Base-by-base conservation (phyloP, 2,329 filamentous ascomycete species). In the Hypomyces rosellus region DNA sequence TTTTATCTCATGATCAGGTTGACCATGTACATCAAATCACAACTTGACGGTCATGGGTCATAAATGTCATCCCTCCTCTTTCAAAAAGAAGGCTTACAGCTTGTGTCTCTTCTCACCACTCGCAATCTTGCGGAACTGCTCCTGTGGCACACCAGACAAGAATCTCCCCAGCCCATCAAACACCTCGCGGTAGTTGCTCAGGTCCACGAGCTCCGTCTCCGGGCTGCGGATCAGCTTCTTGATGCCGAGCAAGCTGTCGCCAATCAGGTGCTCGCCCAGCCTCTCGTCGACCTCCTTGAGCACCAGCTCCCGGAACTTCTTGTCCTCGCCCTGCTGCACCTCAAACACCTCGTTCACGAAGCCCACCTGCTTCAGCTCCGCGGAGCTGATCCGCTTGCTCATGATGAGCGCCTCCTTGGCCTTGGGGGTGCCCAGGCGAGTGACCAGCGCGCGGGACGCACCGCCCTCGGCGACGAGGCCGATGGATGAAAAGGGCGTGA, bases 341-440 rank as follows among this genome's bases (percentile, higher is more conserved):
- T 73, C 71, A 57, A 96, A 86, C 14, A 96, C 77, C 68, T 85
- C 87, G 61, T 96, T 97, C 41, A 95, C 88, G 62, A 89, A 97
- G 0, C 92, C 91, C 3, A 81, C 78, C 8, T 77, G 72, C 55
- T 91, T 74, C 30, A 97, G 75, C 63, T 95, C 89, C 20, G 85
- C 80, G 30, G 81, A 80, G 0, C 75, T 66, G 59, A 97, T 88
- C 41, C 84, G 78, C 68, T 86, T 88, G 61, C 86, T 90, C 86
- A 95, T 93, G 58, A 99, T 84, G 12, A 97, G 77, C 12, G 93
- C 92, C 75, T 97, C 93, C 63, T 95, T 95, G 9, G 90, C 91
- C 65, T 88, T 88, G 52, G 80, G 74, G 46, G 89, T 78, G 1
- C 93, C 93, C 20, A 97, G 75, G 0, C 92, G 75, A 60, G 86